Percentiles rank a stretch among this genome's conserved stretches.
Conservation (phyloP, 2,329 filamentous ascomycete species). For the Phyllosticta ampelicida region DNA sequence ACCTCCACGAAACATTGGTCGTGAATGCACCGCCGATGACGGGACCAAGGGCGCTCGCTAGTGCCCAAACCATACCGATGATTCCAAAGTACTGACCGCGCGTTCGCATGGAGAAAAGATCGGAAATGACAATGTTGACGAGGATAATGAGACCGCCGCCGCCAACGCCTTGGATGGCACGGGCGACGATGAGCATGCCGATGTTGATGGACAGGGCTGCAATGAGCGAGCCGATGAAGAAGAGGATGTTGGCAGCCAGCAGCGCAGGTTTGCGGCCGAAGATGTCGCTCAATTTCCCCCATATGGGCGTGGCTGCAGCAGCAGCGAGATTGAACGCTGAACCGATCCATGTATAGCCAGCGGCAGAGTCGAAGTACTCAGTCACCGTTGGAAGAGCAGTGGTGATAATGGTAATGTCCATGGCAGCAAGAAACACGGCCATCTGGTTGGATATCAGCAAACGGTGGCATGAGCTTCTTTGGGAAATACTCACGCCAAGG, state of each 20-base stretch:
- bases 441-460: slow-evolving; percentile 25
- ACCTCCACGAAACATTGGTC: slow-evolving; percentile 51
- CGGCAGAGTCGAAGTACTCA: slow-evolving; percentile 39
- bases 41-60: slow-evolving; percentile 55
- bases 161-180: slow-evolving; percentile 53
- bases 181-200: slow-evolving; percentile 50
- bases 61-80: slow-evolving; percentile 55
- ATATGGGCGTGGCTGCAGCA: slow-evolving; percentile 29
- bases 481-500: slow-evolving; percentile 20
- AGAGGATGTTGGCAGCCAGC: slow-evolving; percentile 34
- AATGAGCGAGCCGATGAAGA: slow-evolving; percentile 52
- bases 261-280: slow-evolving; percentile 29
- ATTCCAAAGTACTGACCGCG: slow-evolving; percentile 54
- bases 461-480: background rate
- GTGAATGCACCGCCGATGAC: slow-evolving; percentile 58
- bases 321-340: slow-evolving; percentile 30
- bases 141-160: slow-evolving; percentile 54
- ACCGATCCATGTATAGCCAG: slow-evolving; percentile 45
- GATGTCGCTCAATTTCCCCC: slow-evolving; percentile 31
- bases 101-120: slow-evolving; percentile 51
- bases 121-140: slow-evolving; percentile 53
- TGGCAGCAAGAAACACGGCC: slow-evolving; percentile 48
- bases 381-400: slow-evolving; percentile 52
- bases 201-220: slow-evolving; percentile 48
- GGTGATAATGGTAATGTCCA: slow-evolving; percentile 53